Conservation (phyloP, 805 yeast genomes). For the Metschnikowia rubicola region DNA sequence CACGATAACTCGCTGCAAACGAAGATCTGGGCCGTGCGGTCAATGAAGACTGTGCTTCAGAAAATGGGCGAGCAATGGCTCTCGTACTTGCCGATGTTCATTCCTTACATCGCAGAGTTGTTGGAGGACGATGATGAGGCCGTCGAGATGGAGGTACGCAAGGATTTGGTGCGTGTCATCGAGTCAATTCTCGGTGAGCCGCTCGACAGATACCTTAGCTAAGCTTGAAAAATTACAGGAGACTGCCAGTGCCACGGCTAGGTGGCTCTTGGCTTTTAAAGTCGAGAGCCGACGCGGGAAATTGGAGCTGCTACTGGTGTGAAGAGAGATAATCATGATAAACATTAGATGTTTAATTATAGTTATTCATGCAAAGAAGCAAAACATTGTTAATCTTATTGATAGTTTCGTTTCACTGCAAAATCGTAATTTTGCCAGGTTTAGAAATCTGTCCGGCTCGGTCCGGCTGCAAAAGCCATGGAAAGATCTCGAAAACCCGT, state of each 20-base stretch:
- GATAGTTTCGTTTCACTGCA: too few relatives aligned
- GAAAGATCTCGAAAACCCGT: constrained; percentile 12
- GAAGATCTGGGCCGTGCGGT: constrained; percentile 78
- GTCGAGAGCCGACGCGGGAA: not conserved
- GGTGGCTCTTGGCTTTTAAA: not conserved
- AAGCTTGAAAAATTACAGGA: not conserved
- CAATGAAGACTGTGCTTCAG: constrained; percentile 77
- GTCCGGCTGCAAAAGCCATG: not conserved
- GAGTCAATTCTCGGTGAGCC: constrained; percentile 95
- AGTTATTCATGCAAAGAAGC: too few relatives aligned
- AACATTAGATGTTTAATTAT: too few relatives aligned
- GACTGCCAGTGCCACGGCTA: not conserved
- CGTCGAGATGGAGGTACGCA: constrained; percentile 87
- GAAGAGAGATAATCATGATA: too few relatives aligned
- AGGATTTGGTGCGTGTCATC: constrained; percentile 84
- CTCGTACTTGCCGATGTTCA: constrained; percentile 83
- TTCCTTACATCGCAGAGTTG: constrained; percentile 92
- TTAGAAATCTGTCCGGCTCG: too few relatives aligned
- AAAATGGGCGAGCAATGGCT: constrained; percentile 96
- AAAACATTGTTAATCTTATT: too few relatives aligned
- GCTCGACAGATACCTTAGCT: constrained; percentile 72
- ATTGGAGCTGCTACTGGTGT: too few relatives aligned
- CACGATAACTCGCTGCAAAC: constrained; percentile 55
- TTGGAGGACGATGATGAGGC: constrained; percentile 94
- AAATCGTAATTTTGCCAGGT: too few relatives aligned